phyloP scores from a whole-genome alignment of 768 basidiomycete species.

The Mycena leptocephala region DNA sequence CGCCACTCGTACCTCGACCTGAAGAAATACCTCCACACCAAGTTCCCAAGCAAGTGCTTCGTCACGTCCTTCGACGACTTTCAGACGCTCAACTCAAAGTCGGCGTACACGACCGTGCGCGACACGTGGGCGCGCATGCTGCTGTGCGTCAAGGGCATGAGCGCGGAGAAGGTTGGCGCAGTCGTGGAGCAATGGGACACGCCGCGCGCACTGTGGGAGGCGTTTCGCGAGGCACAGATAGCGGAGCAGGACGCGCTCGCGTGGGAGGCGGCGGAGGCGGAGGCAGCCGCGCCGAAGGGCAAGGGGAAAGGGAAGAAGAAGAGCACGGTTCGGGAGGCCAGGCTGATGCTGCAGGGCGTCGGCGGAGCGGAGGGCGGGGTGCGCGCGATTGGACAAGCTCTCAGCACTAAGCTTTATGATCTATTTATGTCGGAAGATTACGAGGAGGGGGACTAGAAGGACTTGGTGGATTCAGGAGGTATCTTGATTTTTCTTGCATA shows the following conservation, averaged over 20 bases:
- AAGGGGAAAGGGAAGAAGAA: constrained; percentile 39
- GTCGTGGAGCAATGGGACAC: constrained; percentile 58
- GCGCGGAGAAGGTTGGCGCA: constrained; percentile 57
- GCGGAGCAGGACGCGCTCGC: constrained; percentile 31
- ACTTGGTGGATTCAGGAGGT: background rate
- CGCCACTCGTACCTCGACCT: constrained; percentile 54
- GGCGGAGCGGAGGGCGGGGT: constrained; percentile 36
- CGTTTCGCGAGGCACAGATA: constrained; percentile 45
- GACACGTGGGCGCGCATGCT: constrained; percentile 61
- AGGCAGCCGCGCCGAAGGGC: constrained; percentile 14
- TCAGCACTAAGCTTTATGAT: constrained; percentile 36
- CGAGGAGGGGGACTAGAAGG: background rate
- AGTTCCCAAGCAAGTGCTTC: constrained; percentile 45
- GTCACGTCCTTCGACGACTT: constrained; percentile 53
- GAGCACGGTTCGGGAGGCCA: constrained; percentile 25
- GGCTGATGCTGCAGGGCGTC: constrained; percentile 35
- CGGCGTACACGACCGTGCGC: constrained; percentile 51
- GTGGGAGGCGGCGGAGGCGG: constrained; percentile 23
- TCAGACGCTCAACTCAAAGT: constrained; percentile 58
- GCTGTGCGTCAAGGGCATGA: constrained; percentile 59
- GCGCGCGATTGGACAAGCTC: constrained; percentile 39
- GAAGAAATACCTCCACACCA: constrained; percentile 51
- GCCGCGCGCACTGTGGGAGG: constrained; percentile 51
- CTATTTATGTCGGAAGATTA: constrained; percentile 30
- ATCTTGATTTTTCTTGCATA: background rate